Base-by-base conservation (phyloP, 139 green algal genomes). In the Coccomyxa sp. region DNA sequence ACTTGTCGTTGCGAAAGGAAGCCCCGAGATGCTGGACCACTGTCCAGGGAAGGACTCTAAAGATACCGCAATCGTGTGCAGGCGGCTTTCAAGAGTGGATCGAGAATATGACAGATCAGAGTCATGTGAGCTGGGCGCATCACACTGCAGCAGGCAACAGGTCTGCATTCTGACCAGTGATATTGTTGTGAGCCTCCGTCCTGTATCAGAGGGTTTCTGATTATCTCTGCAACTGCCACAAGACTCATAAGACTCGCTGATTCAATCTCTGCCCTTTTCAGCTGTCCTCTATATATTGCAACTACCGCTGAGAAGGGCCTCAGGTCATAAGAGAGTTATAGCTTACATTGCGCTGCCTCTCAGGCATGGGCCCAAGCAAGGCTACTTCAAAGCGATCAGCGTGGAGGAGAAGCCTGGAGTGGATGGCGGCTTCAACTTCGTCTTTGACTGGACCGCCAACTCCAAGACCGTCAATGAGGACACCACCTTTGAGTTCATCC, bases 101-200 rank as follows among this genome's bases (percentile, higher is more conserved):
- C 31, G 77, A 81, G 31, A 81, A 81, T 68, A 81, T 81, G 77
- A 81, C 71, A n/a, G 77, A 81, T 54, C 77, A 81, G 68, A 55
- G 31, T 4, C 77, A 81, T 70, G 77, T 76, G 2, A 6, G 39
- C 5, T 81, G 35, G 7, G 70, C 77, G n/a, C 77, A 81, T 39
- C 55, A 73, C 24, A 68, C 68, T n/a, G 77, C 44, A 27, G 68
- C 40, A 39, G 68, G 38, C 24, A 76, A 76, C 68, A 75, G 68
- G 77, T 76, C 7, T 22, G 75, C 12, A 3, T 37, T 14, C 29
- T 58, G 16, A 29, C 12, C 44, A 58, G 44, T 58, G 44, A 29
- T 58, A 16, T 58, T 58, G 44, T 58, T 58, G 14, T 16, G 44
- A 16, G 12, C 14, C 44, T 29, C 44, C 12, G 14, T 16, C 44